These are phyloP conservation scores for Vaccinium corymbosum DNA, from an alignment of 148 eudicot species.

Conservation along the genomic window DNA sequence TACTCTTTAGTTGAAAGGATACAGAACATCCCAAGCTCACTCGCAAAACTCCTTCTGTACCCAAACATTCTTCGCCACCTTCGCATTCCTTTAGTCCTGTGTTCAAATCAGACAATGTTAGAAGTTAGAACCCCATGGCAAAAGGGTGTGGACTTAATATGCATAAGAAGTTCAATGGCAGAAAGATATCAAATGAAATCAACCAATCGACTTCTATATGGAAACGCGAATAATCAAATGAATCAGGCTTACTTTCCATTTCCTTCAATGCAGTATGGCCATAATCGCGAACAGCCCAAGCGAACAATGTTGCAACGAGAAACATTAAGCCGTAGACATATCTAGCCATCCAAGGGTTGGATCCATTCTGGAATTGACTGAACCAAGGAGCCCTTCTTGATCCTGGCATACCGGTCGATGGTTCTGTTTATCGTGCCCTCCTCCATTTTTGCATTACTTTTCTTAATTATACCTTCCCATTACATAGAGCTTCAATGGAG, in stretches of 20 bases:
- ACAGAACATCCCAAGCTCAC: constrained; percentile 86
- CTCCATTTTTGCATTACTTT: constrained; percentile 34
- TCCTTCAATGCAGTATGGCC: constrained; percentile 48
- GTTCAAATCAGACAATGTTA: constrained; percentile 13
- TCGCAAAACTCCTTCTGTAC: constrained; percentile 72
- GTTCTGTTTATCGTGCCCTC: constrained; percentile 24
- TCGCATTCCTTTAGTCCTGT: constrained; percentile 62
- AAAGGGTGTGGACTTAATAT: no score
- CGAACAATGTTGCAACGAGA: constrained; percentile 69
- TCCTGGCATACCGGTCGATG: constrained; percentile 47
- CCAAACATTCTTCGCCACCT: constrained; percentile 63
- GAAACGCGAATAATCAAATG: not conserved
- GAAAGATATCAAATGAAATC: not conserved
- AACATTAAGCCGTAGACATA: constrained; percentile 74
- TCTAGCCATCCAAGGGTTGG: constrained; percentile 94
- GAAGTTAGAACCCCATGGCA: not conserved
- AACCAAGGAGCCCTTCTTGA: constrained; percentile 67
- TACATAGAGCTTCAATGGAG: constrained; percentile 3
- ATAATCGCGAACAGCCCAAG: constrained; percentile 87
- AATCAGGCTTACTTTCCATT: constrained; percentile 48
- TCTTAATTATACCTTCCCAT: constrained; percentile 4
- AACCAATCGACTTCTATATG: not conserved
- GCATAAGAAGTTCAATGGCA: not conserved
- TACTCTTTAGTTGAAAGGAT: constrained; percentile 39
- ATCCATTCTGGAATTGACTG: constrained; percentile 59